These are phyloP conservation scores for Buddleja alternifolia DNA, from an alignment of 257 asterid species.

Conservation along the genomic window DNA sequence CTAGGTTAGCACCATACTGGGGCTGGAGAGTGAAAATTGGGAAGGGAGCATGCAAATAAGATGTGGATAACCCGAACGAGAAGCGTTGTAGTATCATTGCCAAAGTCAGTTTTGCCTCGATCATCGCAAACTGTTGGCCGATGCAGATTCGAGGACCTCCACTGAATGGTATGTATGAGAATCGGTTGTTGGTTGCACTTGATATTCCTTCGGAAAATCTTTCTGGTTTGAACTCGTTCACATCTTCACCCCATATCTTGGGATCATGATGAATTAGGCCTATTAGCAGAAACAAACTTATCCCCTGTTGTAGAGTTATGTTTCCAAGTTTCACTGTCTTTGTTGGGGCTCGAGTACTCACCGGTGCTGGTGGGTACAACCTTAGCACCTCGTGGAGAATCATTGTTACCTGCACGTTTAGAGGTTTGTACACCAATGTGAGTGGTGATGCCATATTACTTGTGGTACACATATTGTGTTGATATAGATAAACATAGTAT, in stretches of 20 bases:
- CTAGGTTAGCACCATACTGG: slow-evolving; percentile 36
- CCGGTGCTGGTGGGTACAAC: slow-evolving; percentile 34
- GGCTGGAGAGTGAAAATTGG: slow-evolving; percentile 37
- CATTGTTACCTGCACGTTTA: slow-evolving; percentile 28
- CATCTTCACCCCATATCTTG: slow-evolving; percentile 42
- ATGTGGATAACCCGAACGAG: slow-evolving; percentile 36
- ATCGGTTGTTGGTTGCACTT: slow-evolving; percentile 28
- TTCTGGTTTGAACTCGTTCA: slow-evolving; percentile 39
- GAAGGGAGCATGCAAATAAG: slow-evolving; percentile 39
- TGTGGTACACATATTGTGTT: too few species aligned
- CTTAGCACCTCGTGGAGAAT: slow-evolving; percentile 37
- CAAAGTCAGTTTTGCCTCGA: slow-evolving; percentile 35
- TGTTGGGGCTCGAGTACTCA: slow-evolving; percentile 22
- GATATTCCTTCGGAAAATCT: slow-evolving; percentile 42
- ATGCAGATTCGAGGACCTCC: slow-evolving; percentile 42
- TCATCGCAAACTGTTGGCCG: slow-evolving; percentile 39
- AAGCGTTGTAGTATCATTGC: slow-evolving; percentile 30
- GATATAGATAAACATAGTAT: too few species aligned
- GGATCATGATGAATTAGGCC: slow-evolving; percentile 38
- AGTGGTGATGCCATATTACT: too few species aligned
- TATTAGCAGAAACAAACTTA: slow-evolving; percentile 28
- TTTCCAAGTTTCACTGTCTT: slow-evolving; percentile 26
- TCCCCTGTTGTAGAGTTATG: slow-evolving; percentile 29
- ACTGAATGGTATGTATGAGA: slow-evolving; percentile 39
- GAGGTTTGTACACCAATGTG: not conserved